Conservation (phyloP, 495 filamentous ascomycete species). For the Daldinia caldariorum region DNA sequence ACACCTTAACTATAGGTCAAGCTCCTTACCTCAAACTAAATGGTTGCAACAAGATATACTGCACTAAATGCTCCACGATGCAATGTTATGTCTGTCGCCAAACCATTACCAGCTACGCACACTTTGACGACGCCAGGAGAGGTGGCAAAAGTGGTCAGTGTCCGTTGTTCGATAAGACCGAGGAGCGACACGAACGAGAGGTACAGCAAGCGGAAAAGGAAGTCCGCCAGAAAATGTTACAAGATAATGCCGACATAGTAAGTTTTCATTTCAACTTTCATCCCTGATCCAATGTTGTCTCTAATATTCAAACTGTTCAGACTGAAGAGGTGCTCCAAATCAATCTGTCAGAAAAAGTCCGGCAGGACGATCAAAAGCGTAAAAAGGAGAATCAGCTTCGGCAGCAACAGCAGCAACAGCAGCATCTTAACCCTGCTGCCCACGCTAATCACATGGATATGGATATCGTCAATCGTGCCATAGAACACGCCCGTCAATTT, state of each 20-base stretch:
- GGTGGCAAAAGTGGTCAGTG: conserved; percentile 65
- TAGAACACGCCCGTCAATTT: too few relatives aligned
- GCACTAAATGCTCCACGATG: conserved; percentile 66
- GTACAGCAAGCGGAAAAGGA: conserved; percentile 70
- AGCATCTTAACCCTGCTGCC: too few relatives aligned
- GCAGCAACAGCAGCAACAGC: neutral
- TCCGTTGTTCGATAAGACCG: conserved; percentile 70
- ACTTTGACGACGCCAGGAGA: conserved; percentile 60
- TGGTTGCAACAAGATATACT: conserved; percentile 89
- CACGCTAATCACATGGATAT: too few relatives aligned
- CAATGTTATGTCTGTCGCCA: conserved; percentile 82
- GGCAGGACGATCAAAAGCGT: conserved; percentile 48
- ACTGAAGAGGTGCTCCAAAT: conserved; percentile 65
- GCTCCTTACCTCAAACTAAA: conserved; percentile 75
- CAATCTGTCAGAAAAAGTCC: conserved; percentile 66
- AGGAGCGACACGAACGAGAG: conserved; percentile 71
- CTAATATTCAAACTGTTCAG: conserved; percentile 14
- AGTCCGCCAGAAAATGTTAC: conserved; percentile 64
- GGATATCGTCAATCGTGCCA: too few relatives aligned
- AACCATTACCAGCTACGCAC: conserved; percentile 58
- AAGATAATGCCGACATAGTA: conserved; percentile 68
- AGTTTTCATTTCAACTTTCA: conserved; percentile 1
- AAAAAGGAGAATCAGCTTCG: neutral
- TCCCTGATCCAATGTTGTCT: neutral
- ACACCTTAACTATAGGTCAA: conserved; percentile 53